Evolutionary conservation across 208 protist species (phyloP), one percentile per base, ranked within the genome.

Genomic region (Crithidia sp.): DNA sequence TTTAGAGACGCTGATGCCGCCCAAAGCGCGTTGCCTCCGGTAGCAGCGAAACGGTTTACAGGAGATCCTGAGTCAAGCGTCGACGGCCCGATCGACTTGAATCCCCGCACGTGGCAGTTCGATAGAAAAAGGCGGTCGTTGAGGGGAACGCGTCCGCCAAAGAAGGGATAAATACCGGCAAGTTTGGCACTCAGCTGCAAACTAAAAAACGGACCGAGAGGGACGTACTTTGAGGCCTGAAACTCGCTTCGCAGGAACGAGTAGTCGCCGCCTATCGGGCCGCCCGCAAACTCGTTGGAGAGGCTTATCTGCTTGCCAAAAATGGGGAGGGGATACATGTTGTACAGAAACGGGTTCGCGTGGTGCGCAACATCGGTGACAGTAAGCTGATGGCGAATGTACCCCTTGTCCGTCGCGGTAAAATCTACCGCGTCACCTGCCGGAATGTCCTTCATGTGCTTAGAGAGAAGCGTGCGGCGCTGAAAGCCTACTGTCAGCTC

Each of bases 121-220:
- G 88, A 93, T 10, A 96, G 71, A 65, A 96, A 96, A 4, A 96
- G 82, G n/a, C 92, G 81, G 55, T 96, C 92, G 71, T 93, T 93
- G 10, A 94, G 74, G 17, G 89, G 92, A 57, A 93, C 86, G 28
- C 87, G 79, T 28, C 77, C 49, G 13, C 68, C 61, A 12, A 81
- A 67, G 71, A 91, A 90, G 5, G 92, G 81, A 66, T 84, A 91
- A 79, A 94, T 88, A 37, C 84, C 92, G 28, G 81, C 89, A 0
- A 93, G 47, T 43, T 86, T 90, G 6, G 67, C 61, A 39, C 90
- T 92, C 77, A 87, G 83, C 65, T 96, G 89, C 43, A 94, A 47
- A 73, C 88, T 95, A 49, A 86, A 89, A 79, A 88, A 91, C 2
- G 84, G 80, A 10, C 89, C 87, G 8, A 94, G 63, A 3, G 89